These are phyloP conservation scores for Saturnispora dispora DNA, from an alignment of 805 yeast species.

Conservation along the genomic window DNA sequence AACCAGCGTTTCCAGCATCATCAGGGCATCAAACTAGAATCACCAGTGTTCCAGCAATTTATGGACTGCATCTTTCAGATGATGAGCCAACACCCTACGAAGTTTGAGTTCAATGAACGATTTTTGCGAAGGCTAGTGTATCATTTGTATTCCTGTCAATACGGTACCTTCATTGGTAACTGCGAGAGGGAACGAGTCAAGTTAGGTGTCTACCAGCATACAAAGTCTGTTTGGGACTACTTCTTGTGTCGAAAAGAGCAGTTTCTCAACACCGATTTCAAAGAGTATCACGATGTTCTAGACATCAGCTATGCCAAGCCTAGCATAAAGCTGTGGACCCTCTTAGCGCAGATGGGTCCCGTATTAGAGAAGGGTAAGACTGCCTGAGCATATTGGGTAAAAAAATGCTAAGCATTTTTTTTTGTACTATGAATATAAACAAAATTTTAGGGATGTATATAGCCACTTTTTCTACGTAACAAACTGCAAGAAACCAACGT, in stretches of 20 bases:
- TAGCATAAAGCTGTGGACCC: constrained; percentile 1
- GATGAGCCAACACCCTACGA: constrained; percentile 54
- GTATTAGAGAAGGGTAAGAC: not conserved
- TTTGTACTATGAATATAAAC: not conserved
- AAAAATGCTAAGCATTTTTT: not conserved
- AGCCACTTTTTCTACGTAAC: not conserved
- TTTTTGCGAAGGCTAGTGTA: constrained; percentile 77
- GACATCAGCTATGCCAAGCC: constrained; percentile 3
- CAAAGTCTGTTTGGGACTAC: constrained; percentile 90
- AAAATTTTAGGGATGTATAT: not conserved
- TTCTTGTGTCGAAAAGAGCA: constrained; percentile 67
- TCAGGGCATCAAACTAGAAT: constrained; percentile 49
- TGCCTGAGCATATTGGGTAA: not conserved
- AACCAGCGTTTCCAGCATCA: constrained; percentile 43
- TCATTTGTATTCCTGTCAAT: constrained; percentile 89
- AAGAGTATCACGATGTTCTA: constrained; percentile 14
- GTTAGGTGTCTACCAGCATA: constrained; percentile 34
- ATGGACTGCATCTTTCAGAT: constrained; percentile 83
- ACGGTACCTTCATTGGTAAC: constrained; percentile 80
- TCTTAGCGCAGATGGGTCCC: not conserved
- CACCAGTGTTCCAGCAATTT: constrained; percentile 93
- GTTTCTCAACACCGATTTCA: constrained; percentile 46
- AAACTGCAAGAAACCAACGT: not conserved
- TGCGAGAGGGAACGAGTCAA: constrained; percentile 53
- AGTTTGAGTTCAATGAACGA: constrained; percentile 83